phyloP scores from a whole-genome alignment of 2,329 filamentous ascomycete genomes.

The Teratosphaeriaceae sp. region DNA sequence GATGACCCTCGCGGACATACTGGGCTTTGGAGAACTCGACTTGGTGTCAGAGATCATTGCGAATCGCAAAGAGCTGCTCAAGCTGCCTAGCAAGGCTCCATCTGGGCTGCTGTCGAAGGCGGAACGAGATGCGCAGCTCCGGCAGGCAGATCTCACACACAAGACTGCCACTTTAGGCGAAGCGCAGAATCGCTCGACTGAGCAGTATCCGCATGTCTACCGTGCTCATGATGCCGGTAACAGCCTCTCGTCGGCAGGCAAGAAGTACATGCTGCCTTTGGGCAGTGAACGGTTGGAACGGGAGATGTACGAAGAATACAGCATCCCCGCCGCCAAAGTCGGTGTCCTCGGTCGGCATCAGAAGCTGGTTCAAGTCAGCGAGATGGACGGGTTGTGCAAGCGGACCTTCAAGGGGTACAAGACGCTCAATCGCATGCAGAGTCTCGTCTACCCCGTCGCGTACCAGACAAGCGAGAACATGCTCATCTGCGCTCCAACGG shows the following conservation, averaged over 20 bases:
- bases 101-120: slow-evolving; percentile 61
- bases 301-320: slow-evolving; percentile 79
- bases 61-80: slow-evolving; percentile 62
- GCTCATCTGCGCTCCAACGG: slow-evolving; percentile 95
- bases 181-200: slow-evolving; percentile 61
- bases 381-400: slow-evolving; percentile 81
- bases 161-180: slow-evolving; percentile 68
- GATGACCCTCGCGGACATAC: slow-evolving; percentile 77
- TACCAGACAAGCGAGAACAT: slow-evolving; percentile 97
- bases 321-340: slow-evolving; percentile 73
- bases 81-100: slow-evolving; percentile 32
- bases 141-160: slow-evolving; percentile 71
- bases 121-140: slow-evolving; percentile 72
- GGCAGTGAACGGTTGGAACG: slow-evolving; percentile 67
- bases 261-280: slow-evolving; percentile 72
- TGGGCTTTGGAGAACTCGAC: slow-evolving; percentile 91
- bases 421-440: slow-evolving; percentile 94
- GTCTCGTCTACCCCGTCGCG: slow-evolving; percentile 87
- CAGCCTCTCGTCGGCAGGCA: slow-evolving; percentile 69
- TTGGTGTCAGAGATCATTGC: slow-evolving; percentile 86
- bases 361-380: slow-evolving; percentile 69
- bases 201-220: slow-evolving; percentile 91
- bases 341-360: slow-evolving; percentile 66
- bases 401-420: slow-evolving; percentile 95
- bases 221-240: slow-evolving; percentile 78